Conservation (phyloP, 176 grass and related monocot species). For the Tillandsia fasciculata region DNA sequence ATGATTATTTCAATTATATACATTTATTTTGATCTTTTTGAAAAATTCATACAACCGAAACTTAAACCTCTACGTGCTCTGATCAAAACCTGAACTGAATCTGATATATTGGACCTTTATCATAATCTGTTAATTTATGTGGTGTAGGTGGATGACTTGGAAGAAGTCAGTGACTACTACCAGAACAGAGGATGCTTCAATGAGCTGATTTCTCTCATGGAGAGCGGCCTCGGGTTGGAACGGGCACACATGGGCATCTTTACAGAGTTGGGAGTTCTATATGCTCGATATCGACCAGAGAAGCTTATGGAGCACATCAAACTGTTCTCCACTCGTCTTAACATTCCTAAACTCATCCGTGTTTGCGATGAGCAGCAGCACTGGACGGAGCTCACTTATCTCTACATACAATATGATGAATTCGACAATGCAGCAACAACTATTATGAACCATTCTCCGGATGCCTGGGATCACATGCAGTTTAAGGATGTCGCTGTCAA, state of each 20-base stretch:
- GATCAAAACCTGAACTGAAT: too few relatives aligned
- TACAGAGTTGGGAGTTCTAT: slow-evolving; percentile 83
- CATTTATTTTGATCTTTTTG: too few relatives aligned
- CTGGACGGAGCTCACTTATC: slow-evolving; percentile 94
- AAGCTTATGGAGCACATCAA: slow-evolving; percentile 99
- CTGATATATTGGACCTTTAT: too few relatives aligned
- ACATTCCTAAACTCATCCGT: slow-evolving; percentile 86
- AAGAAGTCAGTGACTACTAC: slow-evolving; percentile 93
- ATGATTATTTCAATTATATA: too few relatives aligned
- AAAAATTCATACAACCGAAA: too few relatives aligned
- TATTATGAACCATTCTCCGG: slow-evolving; percentile 98
- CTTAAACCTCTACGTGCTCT: too few relatives aligned
- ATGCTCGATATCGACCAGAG: slow-evolving; percentile 88
- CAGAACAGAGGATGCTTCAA: slow-evolving; percentile 94
- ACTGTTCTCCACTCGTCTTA: slow-evolving; percentile 86
- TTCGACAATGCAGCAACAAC: slow-evolving; percentile 98
- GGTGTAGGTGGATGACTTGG: slow-evolving; percentile 82
- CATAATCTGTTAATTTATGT: background rate
- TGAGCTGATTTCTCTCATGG: slow-evolving; percentile 97
- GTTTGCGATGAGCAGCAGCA: slow-evolving; percentile 97
- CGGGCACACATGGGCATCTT: slow-evolving; percentile 98
- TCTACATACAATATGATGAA: slow-evolving; percentile 90
- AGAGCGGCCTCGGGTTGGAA: slow-evolving; percentile 69
- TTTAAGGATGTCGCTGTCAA: slow-evolving; percentile 92
- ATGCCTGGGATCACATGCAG: slow-evolving; percentile 99